Percentiles rank a stretch among this genome's conserved stretches.
phyloP scores from a whole-genome alignment of 345 rosid species.

The Pistacia vera region DNA sequence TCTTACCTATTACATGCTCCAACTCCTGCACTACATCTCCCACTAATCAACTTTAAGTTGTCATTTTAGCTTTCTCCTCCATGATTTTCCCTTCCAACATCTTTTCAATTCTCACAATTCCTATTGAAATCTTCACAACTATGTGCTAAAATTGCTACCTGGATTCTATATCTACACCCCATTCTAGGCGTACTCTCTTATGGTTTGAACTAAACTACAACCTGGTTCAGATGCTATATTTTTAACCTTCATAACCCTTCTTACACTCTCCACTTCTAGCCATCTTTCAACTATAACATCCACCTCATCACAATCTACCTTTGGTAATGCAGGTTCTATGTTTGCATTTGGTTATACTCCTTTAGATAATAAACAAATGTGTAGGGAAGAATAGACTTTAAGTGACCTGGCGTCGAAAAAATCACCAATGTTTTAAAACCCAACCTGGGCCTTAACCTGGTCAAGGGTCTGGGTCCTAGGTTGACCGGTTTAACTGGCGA shows the following conservation, averaged over 20 bases:
- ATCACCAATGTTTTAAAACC: too few species aligned
- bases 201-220: slow-evolving; percentile 15
- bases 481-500: too few species aligned
- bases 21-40: background rate
- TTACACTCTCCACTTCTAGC: slow-evolving; percentile 51
- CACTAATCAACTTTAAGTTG: background rate
- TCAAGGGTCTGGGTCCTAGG: too few species aligned
- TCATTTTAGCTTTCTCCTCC: background rate
- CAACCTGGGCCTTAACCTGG: too few species aligned
- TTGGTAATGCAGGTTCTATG: too few species aligned
- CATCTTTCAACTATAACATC: slow-evolving; percentile 37
- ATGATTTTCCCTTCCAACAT: too few species aligned
- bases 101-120: too few species aligned
- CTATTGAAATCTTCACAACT: background rate
- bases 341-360: too few species aligned
- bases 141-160: background rate
- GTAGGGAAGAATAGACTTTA: too few species aligned
- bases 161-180: background rate
- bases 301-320: too few species aligned
- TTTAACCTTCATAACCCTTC: slow-evolving; percentile 39
- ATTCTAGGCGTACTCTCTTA: background rate
- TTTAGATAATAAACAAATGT: too few species aligned
- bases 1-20: background rate
- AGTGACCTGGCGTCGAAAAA: too few species aligned
- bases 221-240: slow-evolving; percentile 30